Evolutionary conservation across 225 moss, liverwort and hornwort genomes (phyloP), one percentile per base, ranked within the genome.

Genomic region (Pleurozium schreberi): DNA sequence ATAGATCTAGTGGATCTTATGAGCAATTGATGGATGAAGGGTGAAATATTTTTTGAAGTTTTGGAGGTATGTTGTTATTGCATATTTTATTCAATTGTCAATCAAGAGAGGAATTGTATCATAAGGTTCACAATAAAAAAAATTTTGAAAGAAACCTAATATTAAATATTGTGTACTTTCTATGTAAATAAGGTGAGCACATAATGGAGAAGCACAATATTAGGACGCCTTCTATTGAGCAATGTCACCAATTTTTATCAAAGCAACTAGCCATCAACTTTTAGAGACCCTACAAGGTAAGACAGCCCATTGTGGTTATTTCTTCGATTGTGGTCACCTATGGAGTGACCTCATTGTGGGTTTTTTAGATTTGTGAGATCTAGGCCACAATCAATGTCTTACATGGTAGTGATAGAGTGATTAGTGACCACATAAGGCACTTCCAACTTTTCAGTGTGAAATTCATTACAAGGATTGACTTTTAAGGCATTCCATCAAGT

Each of bases 201-300:
- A 25, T 40, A 21, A 11, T 13, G 0, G 69, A 0, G 8, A 40
- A 7, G 25, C 1, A 0, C 23, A 70, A 27, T 9, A 27, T 26
- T 26, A 26, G 5, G 42, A 70, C 1, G 4, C 2, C 42, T 0
- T 70, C 27, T 14, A 25, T 43, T 28, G 28, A 45, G 26, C 10
- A 73, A 9, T 3, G 1, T 30, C 10, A 3, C 10, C 14, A 45
- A 73, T 73, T 45, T 27, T 45, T 45, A 73, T 73, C 28, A 45
- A 71, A 71, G 8, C 71, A 71, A 28, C 3, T 28, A 0, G 28
- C 14, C 28, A 9, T 71, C 1, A 28, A 1, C 3, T 71, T 45
- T 45, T 5, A 14, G 3, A 45, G 71, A 27, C 28, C 43, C 2
- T 45, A 2, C 3, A n/a, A n/a, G n/a, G n/a, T n/a, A n/a, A n/a